phyloP scores from a whole-genome alignment of 768 basidiomycete genomes.

The Russula dissimulans region DNA sequence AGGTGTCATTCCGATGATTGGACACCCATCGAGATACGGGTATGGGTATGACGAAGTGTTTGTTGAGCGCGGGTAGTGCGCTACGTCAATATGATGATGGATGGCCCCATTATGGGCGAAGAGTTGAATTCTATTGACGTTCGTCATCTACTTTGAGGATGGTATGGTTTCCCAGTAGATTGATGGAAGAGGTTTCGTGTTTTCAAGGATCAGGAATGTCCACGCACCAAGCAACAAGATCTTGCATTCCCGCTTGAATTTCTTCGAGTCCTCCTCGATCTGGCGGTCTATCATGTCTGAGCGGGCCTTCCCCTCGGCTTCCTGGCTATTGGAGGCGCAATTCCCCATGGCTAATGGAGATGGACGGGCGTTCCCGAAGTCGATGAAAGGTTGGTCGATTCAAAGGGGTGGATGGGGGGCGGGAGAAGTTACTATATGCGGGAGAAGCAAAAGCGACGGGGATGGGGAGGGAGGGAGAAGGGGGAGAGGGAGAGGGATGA shows the following conservation, averaged over 20 bases:
- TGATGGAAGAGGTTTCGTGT: too few species aligned
- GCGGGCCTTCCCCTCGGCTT: constrained; percentile 49
- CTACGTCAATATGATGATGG: neutral
- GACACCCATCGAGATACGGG: neutral
- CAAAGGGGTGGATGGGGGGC: neutral
- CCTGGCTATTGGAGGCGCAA: constrained; percentile 48
- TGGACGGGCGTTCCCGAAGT: neutral
- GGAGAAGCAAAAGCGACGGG: neutral
- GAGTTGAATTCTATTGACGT: neutral
- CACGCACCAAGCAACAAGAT: constrained; percentile 78
- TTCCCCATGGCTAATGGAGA: constrained; percentile 44
- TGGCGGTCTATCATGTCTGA: constrained; percentile 73
- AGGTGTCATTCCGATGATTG: too few species aligned
- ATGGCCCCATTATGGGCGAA: neutral
- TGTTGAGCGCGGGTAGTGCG: neutral
- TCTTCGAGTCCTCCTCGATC: constrained; percentile 78
- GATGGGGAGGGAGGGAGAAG: neutral
- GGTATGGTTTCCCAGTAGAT: neutral
- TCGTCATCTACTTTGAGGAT: too few species aligned
- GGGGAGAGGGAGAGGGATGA: neutral
- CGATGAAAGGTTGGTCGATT: neutral
- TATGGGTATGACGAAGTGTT: neutral
- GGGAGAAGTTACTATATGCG: neutral
- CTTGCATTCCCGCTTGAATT: constrained; percentile 83
- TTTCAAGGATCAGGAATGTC: neutral